These are phyloP conservation scores for Trypanosoma cruzi DNA, from an alignment of 208 protist genomes.

Conservation along the genomic window DNA sequence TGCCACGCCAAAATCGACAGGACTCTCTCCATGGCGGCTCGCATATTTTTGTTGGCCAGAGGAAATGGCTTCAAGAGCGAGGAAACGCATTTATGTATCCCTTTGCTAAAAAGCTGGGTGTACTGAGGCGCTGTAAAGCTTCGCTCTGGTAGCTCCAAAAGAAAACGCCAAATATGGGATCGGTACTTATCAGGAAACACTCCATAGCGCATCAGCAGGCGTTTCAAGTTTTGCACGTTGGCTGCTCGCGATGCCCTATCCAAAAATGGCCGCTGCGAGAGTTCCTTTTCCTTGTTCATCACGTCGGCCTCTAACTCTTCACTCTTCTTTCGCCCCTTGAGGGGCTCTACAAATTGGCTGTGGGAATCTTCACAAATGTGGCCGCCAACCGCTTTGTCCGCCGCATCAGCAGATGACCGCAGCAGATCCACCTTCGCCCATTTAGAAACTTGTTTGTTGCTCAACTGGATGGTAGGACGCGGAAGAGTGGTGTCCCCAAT, in stretches of 20 bases:
- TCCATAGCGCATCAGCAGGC: slow-evolving; percentile 63
- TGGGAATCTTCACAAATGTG: neutral
- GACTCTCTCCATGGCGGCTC: slow-evolving; percentile 45
- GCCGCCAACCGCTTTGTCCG: neutral
- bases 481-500: slow-evolving; percentile 8
- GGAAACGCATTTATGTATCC: slow-evolving; percentile 48
- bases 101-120: slow-evolving; percentile 56
- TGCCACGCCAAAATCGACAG: slow-evolving; percentile 78
- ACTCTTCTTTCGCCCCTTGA: neutral
- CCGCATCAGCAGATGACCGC: neutral
- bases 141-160: slow-evolving; percentile 57
- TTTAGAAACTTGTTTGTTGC: slow-evolving; percentile 17
- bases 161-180: slow-evolving; percentile 79
- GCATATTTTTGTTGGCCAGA: slow-evolving; percentile 32
- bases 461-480: slow-evolving; percentile 7
- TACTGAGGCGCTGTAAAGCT: slow-evolving; percentile 63
- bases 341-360: neutral
- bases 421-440: slow-evolving; percentile 32
- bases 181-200: slow-evolving; percentile 73
- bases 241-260: slow-evolving; percentile 35
- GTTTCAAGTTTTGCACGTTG: slow-evolving; percentile 72
- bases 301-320: neutral
- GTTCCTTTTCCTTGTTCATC: slow-evolving; percentile 9
- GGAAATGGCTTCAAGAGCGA: slow-evolving; percentile 70
- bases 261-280: slow-evolving; percentile 26